phyloP scores from a whole-genome alignment of 306 rosid genomes.

The Heteromeles arbutifolia region DNA sequence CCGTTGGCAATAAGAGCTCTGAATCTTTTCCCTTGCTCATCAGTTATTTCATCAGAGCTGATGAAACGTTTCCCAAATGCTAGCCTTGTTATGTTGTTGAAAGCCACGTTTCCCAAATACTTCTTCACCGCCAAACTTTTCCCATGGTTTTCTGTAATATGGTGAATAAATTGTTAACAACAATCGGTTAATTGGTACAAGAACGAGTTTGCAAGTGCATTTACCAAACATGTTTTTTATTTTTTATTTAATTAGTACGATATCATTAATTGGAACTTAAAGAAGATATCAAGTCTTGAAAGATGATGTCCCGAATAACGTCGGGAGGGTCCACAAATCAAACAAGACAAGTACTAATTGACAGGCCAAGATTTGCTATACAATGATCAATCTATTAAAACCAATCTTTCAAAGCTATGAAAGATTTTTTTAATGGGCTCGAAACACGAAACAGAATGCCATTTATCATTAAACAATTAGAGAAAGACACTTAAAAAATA shows the following conservation, averaged over 20 bases:
- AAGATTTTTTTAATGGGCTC: accelerated
- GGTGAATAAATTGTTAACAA: not conserved
- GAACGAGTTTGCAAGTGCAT: not conserved
- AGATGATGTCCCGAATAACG: not conserved
- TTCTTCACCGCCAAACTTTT: slow-evolving; percentile 46
- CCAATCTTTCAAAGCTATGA: too few species aligned
- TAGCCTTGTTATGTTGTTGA: slow-evolving; percentile 86
- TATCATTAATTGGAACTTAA: too few species aligned
- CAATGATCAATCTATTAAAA: too few species aligned
- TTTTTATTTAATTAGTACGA: too few species aligned
- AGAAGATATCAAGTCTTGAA: too few species aligned
- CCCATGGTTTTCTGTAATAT: slow-evolving; percentile 36
- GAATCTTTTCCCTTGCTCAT: slow-evolving; percentile 71
- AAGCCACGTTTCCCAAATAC: slow-evolving; percentile 72
- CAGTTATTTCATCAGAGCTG: slow-evolving; percentile 55
- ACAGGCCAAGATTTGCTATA: too few species aligned
- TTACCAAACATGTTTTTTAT: not conserved
- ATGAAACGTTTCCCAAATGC: slow-evolving; percentile 87
- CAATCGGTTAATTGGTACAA: not conserved
- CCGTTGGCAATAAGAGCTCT: slow-evolving; percentile 65
- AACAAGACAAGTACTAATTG: not conserved
- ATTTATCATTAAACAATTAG: too few species aligned
- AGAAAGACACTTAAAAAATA: accelerated
- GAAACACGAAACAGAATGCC: accelerated
- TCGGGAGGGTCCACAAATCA: not conserved